Evolutionary conservation across 1,284 basidiomycete species (phyloP).

Genomic region (Ceratobasidium sp.): DNA sequence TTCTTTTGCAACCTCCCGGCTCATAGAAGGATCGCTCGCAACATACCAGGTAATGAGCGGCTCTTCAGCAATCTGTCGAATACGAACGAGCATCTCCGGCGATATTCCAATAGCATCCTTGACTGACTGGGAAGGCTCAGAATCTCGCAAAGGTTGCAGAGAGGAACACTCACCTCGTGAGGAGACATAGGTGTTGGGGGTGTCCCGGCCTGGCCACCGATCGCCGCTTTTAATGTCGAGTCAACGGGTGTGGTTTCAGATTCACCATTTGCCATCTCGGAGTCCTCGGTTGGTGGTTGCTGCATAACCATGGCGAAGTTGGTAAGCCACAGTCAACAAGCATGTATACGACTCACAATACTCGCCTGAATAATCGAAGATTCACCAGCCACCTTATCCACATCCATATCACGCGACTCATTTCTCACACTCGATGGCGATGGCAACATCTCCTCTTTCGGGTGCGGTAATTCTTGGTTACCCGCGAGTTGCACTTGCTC

Average conservation of each 20-base stretch:
- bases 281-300: neutral
- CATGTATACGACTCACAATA: neutral
- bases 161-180: conserved; percentile 1
- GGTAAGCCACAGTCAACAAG: neutral
- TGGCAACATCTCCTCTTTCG: neutral
- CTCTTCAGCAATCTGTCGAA: conserved; percentile 15
- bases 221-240: neutral
- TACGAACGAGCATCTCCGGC: conserved; percentile 6
- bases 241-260: neutral
- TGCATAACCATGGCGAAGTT: neutral
- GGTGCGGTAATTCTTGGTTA: neutral
- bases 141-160: neutral
- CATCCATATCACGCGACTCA: conserved; percentile 16
- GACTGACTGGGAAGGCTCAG: neutral
- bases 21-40: conserved; percentile 15
- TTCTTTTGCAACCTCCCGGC: conserved; percentile 15
- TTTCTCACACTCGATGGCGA: neutral
- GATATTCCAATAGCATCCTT: conserved; percentile 9
- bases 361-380: neutral
- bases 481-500: neutral
- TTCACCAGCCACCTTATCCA: neutral
- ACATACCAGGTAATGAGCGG: conserved; percentile 19
- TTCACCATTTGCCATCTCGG: conserved; percentile 3
- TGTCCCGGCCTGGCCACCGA: neutral
- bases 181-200: neutral